Percentiles rank a stretch among this genome's conserved stretches.
Evolutionary conservation across 2,329 filamentous ascomycete species (phyloP).

Genomic region (Cladobotryum protrusum): DNA sequence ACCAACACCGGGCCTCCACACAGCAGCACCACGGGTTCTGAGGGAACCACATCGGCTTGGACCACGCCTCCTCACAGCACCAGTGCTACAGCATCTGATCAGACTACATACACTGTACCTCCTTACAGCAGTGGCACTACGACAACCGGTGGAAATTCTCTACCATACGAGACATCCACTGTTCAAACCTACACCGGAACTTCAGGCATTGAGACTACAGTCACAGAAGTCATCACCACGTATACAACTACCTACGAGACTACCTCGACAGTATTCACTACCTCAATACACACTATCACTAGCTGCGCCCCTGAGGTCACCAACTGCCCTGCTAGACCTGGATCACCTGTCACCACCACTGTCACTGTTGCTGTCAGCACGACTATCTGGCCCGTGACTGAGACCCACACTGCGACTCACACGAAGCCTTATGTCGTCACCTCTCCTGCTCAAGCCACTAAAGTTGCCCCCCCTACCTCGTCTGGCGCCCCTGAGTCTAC

Average conservation of each 20-base stretch:
- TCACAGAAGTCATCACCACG: conserved; percentile 7
- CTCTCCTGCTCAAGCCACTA: conserved; percentile 10
- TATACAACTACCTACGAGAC: conserved; percentile 35
- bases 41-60: too few species aligned
- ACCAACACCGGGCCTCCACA: too few species aligned
- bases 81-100: too few species aligned
- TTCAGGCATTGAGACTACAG: too few species aligned
- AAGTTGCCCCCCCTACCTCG: conserved; percentile 17
- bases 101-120: too few species aligned
- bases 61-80: too few species aligned
- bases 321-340: conserved; percentile 44
- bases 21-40: too few species aligned
- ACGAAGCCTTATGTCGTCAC: conserved; percentile 14
- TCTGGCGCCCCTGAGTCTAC: conserved; percentile 31
- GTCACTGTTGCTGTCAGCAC: conserved; percentile 52
- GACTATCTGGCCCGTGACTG: conserved; percentile 56
- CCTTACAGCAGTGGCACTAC: too few species aligned
- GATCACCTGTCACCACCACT: conserved; percentile 42
- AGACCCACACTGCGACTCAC: conserved; percentile 33
- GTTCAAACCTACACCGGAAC: neutral
- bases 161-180: neutral
- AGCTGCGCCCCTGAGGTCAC: conserved; percentile 40
- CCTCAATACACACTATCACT: conserved; percentile 43
- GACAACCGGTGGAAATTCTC: too few species aligned
- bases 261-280: conserved; percentile 47